A percentile compares a stretch with the other conserved stretches of the same genome.
Conservation (phyloP, 176 grass and related monocot genomes). For the Cenchrus fungigraminus region DNA sequence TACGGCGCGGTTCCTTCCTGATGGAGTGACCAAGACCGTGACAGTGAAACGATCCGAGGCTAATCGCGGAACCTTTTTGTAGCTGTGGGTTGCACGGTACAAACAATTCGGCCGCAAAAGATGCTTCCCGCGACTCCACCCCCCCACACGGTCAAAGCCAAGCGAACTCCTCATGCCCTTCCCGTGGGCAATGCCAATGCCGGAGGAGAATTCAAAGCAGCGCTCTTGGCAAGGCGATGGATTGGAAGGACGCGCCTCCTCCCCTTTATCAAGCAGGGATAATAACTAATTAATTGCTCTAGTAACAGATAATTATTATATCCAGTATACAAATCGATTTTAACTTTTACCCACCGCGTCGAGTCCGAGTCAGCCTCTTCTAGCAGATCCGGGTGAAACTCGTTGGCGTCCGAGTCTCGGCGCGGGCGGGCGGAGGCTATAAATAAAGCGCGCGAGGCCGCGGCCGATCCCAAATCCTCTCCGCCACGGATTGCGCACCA, state of each 20-base stretch:
- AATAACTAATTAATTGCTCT: not conserved
- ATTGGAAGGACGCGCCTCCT: too few species aligned
- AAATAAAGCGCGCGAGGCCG: not conserved
- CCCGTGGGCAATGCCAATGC: slow-evolving; percentile 9
- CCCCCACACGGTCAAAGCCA: slow-evolving; percentile 11
- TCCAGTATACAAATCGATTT: not conserved
- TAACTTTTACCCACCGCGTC: not conserved
- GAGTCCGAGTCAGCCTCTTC: not conserved
- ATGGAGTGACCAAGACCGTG: too few species aligned
- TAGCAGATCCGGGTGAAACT: not conserved
- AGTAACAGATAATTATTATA: not conserved
- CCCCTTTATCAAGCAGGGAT: not conserved
- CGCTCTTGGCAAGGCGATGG: slow-evolving; percentile 27
- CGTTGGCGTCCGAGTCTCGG: not conserved
- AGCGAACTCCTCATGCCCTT: slow-evolving; percentile 8
- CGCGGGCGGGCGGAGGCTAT: not conserved
- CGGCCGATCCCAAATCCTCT: not conserved
- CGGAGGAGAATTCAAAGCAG: slow-evolving; percentile 33
- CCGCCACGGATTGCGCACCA: not conserved
- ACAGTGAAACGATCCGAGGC: too few species aligned
- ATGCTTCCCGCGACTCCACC: too few species aligned
- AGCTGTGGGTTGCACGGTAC: too few species aligned
- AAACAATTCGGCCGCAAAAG: too few species aligned
- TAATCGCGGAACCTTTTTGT: too few species aligned
- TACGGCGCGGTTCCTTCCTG: too few species aligned